phyloP scores from a whole-genome alignment of 2,329 filamentous ascomycete genomes.

The Cytospora piceae region DNA sequence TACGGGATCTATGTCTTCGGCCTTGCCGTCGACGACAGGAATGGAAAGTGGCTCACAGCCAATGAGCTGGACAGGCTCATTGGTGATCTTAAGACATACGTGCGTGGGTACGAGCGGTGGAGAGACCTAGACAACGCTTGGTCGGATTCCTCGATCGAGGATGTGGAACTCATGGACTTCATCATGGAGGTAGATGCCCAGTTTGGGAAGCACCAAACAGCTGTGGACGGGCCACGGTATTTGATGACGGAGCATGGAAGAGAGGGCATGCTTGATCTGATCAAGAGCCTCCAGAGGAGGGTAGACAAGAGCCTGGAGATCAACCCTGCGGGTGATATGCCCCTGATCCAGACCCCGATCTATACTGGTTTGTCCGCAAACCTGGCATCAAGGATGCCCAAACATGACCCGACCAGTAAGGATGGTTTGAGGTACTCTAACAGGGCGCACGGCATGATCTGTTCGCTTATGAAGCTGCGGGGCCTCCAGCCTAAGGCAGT shows the following conservation, averaged over 20 bases:
- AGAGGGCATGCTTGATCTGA: neutral
- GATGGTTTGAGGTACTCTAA: neutral
- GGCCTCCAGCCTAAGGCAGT: constrained; percentile 1
- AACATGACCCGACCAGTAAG: constrained; percentile 1
- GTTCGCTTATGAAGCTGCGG: neutral
- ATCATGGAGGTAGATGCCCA: neutral
- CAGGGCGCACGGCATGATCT: neutral
- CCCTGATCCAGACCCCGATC: constrained; percentile 11
- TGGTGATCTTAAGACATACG: neutral
- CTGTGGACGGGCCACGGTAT: neutral
- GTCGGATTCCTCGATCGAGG: neutral
- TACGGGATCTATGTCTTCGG: constrained; percentile 4
- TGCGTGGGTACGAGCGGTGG: neutral
- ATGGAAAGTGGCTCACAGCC: neutral
- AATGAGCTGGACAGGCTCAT: neutral
- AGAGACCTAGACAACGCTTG: neutral
- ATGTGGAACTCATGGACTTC: neutral
- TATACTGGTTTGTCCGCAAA: neutral
- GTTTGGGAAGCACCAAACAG: neutral
- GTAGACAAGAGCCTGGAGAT: neutral
- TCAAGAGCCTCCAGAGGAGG: neutral
- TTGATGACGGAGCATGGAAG: neutral
- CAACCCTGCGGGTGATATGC: neutral
- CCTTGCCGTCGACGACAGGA: neutral
- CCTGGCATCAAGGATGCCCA: neutral